Evolutionary conservation across 257 asterid genomes (phyloP).

Genomic region (Petrea volubilis): DNA sequence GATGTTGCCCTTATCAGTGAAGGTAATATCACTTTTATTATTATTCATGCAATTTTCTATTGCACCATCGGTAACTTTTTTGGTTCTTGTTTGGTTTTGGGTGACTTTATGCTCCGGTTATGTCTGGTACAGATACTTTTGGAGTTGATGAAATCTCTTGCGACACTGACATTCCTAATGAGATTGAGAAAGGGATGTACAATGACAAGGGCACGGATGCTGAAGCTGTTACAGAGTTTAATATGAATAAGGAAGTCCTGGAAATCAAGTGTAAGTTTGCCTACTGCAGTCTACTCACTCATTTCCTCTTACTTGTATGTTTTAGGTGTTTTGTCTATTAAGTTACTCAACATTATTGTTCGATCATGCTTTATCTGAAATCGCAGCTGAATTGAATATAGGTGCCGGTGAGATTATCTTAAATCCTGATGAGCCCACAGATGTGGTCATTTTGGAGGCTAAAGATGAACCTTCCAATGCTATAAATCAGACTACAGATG

Average conservation of each 20-base stretch:
- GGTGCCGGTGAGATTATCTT: not conserved
- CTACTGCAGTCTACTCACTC: not conserved
- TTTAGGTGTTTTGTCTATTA: not conserved
- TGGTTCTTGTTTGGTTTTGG: not conserved
- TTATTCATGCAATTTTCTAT: not conserved
- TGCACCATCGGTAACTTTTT: not conserved
- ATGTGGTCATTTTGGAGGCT: not conserved
- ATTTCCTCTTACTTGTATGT: not conserved
- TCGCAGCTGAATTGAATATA: conserved; percentile 6
- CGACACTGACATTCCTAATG: not conserved
- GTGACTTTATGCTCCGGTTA: not conserved
- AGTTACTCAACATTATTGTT: not conserved
- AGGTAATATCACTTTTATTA: conserved; percentile 1
- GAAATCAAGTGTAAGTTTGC: conserved; percentile 6
- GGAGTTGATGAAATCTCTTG: not conserved
- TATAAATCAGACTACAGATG: not conserved
- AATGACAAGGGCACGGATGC: not conserved
- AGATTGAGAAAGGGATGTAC: conserved; percentile 13
- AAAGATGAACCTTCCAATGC: not conserved
- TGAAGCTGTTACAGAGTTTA: not conserved
- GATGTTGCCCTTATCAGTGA: not conserved
- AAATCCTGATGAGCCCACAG: not conserved
- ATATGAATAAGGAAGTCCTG: not conserved
- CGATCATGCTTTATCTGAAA: not conserved
- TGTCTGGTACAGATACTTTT: not conserved